These are phyloP conservation scores for Eudorina sp. DNA, from an alignment of 139 green algal genomes.

Conservation along the genomic window DNA sequence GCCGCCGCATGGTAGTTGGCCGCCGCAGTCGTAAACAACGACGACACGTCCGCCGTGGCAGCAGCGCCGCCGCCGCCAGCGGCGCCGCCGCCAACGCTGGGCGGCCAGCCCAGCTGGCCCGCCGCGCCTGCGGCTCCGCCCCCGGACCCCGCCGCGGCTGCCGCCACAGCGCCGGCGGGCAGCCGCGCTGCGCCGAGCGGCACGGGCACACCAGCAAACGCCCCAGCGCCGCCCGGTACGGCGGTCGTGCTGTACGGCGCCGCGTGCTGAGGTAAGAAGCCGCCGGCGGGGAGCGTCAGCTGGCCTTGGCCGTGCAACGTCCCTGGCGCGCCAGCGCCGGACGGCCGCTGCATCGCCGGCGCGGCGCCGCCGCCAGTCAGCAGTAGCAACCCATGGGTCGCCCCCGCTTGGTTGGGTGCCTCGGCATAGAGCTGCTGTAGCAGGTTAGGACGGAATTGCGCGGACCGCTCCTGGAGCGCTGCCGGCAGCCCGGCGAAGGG, in stretches of 20 bases:
- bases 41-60: neutral
- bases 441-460: neutral
- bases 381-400: neutral
- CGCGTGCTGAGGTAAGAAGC: neutral
- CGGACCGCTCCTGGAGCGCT: neutral
- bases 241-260: too few species aligned
- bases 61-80: neutral
- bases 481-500: constrained; percentile 19
- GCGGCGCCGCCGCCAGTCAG: neutral
- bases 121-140: neutral
- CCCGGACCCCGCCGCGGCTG: neutral
- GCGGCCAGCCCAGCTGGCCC: neutral
- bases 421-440: neutral
- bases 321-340: neutral
- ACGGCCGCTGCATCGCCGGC: neutral
- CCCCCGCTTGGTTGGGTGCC: neutral
- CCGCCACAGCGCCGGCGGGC: neutral
- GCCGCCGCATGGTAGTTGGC: constrained; percentile 34
- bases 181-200: neutral
- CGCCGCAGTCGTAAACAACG: neutral
- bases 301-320: neutral
- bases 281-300: neutral
- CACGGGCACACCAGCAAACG: neutral
- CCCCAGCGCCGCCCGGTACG: neutral
- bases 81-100: neutral